Percentiles rank a stretch among this genome's conserved stretches.
Conservation (phyloP, 23 red algal species). For the Gracilariopsis chorda region DNA sequence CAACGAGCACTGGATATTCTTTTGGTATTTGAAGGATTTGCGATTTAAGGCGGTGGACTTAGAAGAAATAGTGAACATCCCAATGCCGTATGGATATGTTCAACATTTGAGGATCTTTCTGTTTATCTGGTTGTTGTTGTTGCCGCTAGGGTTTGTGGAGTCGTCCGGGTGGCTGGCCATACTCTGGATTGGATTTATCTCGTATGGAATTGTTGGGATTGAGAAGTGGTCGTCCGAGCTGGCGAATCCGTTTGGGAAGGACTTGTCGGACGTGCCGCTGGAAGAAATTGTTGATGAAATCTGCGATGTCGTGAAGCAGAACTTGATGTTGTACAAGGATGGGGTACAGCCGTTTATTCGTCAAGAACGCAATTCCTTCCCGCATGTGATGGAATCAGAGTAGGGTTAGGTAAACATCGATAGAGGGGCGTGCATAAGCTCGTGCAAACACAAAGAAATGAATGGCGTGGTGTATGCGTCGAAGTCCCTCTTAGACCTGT, state of each 20-base stretch:
- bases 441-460: too few relatives aligned
- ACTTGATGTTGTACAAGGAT: neutral
- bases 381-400: too few relatives aligned
- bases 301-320: neutral
- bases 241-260: conserved; percentile 10
- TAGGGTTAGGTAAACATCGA: too few relatives aligned
- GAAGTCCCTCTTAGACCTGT: too few relatives aligned
- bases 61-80: neutral
- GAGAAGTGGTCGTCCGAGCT: conserved; percentile 10
- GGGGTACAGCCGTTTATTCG: neutral
- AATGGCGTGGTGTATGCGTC: too few relatives aligned
- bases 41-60: neutral
- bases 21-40: too few relatives aligned
- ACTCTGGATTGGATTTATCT: conserved; percentile 4
- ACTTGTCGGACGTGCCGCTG: conserved; percentile 27
- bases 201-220: conserved; percentile 20
- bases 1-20: neutral
- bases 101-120: conserved; percentile 33
- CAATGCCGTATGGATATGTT: conserved; percentile 24
- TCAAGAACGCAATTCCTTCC: neutral
- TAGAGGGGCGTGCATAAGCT: too few relatives aligned
- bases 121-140: conserved; percentile 8
- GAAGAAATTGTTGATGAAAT: neutral
- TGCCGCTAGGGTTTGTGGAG: conserved; percentile 16
- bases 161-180: conserved; percentile 11